These are phyloP conservation scores for Periconia macrospinosa DNA, from an alignment of 2,329 filamentous ascomycete genomes.

Conservation along the genomic window DNA sequence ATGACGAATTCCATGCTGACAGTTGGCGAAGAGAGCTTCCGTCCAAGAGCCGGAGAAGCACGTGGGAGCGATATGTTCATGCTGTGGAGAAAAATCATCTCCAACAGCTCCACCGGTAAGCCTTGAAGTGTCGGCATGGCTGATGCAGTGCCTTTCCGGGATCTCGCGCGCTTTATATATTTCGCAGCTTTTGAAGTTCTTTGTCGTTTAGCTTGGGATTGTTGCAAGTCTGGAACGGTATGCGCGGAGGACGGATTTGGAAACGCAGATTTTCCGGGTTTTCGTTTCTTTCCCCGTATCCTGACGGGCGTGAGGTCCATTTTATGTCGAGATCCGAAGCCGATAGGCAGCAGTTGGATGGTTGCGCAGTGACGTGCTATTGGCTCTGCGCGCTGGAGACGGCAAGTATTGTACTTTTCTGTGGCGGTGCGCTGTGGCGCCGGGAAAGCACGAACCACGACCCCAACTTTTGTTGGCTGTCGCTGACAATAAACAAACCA, in stretches of 20 bases:
- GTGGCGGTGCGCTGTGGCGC: background rate
- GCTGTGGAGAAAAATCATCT: slow-evolving; percentile 39
- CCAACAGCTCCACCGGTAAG: slow-evolving; percentile 38
- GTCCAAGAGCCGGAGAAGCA: slow-evolving; percentile 31
- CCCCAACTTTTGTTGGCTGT: background rate
- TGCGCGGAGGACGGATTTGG: slow-evolving; percentile 4
- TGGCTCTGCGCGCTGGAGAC: background rate
- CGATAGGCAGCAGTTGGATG: slow-evolving; percentile 28
- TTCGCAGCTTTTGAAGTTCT: slow-evolving; percentile 13
- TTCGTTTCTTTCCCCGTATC: slow-evolving; percentile 38
- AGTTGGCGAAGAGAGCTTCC: slow-evolving; percentile 32
- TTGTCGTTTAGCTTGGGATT: background rate
- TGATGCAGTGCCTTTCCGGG: slow-evolving; percentile 9
- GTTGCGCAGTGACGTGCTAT: background rate
- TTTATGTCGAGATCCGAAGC: slow-evolving; percentile 11
- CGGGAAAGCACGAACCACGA: slow-evolving; percentile 15
- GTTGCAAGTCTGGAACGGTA: background rate
- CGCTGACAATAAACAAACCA: slow-evolving; percentile 28
- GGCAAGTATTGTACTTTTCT: background rate
- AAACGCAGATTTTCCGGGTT: slow-evolving; percentile 7
- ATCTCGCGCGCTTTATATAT: slow-evolving; percentile 11
- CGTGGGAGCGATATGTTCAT: slow-evolving; percentile 40
- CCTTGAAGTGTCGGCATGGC: slow-evolving; percentile 38
- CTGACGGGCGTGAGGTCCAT: slow-evolving; percentile 39
- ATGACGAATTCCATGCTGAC: slow-evolving; percentile 34